Conservation (phyloP, 108 stramenopile genomes). For the Nannochloropsis oceanica region DNA sequence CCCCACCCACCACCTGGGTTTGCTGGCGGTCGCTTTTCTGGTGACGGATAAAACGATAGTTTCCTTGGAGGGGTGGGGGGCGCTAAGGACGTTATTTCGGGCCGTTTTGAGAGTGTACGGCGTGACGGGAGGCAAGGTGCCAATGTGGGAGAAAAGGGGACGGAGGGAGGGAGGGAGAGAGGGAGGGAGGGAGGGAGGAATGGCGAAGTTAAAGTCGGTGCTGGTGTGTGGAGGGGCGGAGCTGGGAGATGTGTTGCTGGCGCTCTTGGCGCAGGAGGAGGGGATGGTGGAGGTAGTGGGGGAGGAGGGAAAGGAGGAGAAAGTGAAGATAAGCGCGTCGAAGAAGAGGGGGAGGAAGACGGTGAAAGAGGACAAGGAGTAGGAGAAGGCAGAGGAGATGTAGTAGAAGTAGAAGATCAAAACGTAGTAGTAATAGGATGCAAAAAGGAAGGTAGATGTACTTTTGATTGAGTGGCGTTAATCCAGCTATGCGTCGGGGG, state of each 20-base stretch:
- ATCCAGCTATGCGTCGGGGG: too few species aligned
- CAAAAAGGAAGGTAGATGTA: too few species aligned
- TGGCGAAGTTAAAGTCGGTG: background rate
- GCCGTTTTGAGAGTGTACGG: background rate
- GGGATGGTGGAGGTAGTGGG: background rate
- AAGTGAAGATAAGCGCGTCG: background rate
- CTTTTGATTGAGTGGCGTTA: too few species aligned
- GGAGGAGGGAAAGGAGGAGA: background rate
- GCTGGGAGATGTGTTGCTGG: background rate
- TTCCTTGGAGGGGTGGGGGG: background rate
- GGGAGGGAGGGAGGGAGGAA: background rate
- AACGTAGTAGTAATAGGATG: too few species aligned
- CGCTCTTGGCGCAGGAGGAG: background rate
- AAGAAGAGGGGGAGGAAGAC: background rate
- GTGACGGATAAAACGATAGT: background rate
- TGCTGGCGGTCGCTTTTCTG: background rate
- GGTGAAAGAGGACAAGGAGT: background rate
- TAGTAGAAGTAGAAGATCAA: too few species aligned
- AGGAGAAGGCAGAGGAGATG: background rate
- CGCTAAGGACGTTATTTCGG: background rate
- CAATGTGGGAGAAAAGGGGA: background rate
- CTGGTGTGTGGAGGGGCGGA: background rate
- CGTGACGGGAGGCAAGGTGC: background rate
- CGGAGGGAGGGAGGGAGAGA: background rate
- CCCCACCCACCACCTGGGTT: background rate